Conservation (phyloP, 2,329 filamentous ascomycete genomes). For the Sporothrix phasma region DNA sequence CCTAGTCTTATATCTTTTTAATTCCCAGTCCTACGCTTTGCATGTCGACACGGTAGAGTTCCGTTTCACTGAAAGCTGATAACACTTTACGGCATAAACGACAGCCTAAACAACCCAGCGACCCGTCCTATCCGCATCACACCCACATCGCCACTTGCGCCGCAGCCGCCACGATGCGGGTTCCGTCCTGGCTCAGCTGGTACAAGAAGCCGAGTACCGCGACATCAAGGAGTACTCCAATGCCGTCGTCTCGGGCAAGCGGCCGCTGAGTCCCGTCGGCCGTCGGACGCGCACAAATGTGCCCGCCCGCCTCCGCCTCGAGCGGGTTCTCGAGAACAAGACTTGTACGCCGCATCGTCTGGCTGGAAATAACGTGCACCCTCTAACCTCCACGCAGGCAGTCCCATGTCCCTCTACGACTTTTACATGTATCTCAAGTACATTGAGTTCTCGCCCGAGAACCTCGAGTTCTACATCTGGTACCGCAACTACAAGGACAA, state of each 20-base stretch:
- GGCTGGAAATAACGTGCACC: neutral
- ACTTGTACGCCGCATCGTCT: conserved; percentile 29
- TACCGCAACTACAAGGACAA: conserved; percentile 35
- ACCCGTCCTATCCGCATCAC: neutral
- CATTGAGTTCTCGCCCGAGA: conserved; percentile 39
- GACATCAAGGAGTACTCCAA: conserved; percentile 37
- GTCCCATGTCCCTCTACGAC: conserved; percentile 40
- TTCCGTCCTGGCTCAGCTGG: conserved; percentile 33
- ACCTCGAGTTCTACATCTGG: conserved; percentile 42
- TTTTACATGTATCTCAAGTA: conserved; percentile 43
- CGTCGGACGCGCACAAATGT: conserved; percentile 29
- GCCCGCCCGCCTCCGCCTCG: conserved; percentile 32
- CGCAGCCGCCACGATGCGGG: conserved; percentile 19
- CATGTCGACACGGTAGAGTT: too few species aligned
- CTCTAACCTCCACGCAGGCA: conserved; percentile 25
- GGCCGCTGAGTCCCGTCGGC: conserved; percentile 29
- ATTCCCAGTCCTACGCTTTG: neutral
- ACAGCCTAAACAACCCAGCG: neutral
- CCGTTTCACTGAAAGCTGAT: too few species aligned
- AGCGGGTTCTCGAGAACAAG: conserved; percentile 38
- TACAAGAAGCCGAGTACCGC: conserved; percentile 41
- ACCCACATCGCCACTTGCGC: neutral
- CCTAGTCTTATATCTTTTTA: neutral
- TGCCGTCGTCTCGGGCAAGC: conserved; percentile 27
- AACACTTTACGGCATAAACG: neutral